Evolutionary conservation across 257 asterid genomes (phyloP), one percentile per base, ranked within the genome.

Genomic region (Pogostemon cablin): DNA sequence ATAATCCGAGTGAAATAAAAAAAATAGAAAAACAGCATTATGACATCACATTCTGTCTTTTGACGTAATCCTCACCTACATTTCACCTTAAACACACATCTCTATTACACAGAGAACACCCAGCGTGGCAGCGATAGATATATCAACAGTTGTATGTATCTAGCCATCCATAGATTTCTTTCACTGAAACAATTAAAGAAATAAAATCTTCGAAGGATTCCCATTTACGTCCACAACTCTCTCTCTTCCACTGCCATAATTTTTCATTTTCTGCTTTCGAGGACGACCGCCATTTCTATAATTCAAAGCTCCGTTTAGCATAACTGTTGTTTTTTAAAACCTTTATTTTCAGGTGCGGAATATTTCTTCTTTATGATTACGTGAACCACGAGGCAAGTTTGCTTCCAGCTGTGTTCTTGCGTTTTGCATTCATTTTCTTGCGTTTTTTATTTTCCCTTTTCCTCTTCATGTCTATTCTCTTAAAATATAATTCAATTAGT

Each of bases 231-330:
- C 65, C 65, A 25, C 40, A 38, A 41, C 72, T 75, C 47, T 38
- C 66, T 60, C 64, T 41, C 58, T 38, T 41, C 50, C 34, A 54
- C 38, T 48, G 58, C 63, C 55, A 9, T 39, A 50, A 52, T 73
- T 12, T 75, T 65, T 72, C 56, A 64, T 76, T 56, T 65, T 69
- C 60, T 46, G 75, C 76, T 64, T 44, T 37, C 57, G 83, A 53
- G 74, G 77, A 42, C 79, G 80, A 72, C 78, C 80, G 80, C 83
- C 83, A 79, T 79, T 79, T 79, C 72, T 73, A 53, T 35, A 73
- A 68, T 75, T 76, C 68, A 69, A 76, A 78, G 83, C 86, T 79
- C 69, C 66, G 50, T 47, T 73, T 11, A 77, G 72, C 73, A 44
- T 60, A 47, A 10, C 71, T 70, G 48, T 44, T 74, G 57, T 6